Conservation (phyloP, 2,329 filamentous ascomycete species). For the Calonectria pteridis region DNA sequence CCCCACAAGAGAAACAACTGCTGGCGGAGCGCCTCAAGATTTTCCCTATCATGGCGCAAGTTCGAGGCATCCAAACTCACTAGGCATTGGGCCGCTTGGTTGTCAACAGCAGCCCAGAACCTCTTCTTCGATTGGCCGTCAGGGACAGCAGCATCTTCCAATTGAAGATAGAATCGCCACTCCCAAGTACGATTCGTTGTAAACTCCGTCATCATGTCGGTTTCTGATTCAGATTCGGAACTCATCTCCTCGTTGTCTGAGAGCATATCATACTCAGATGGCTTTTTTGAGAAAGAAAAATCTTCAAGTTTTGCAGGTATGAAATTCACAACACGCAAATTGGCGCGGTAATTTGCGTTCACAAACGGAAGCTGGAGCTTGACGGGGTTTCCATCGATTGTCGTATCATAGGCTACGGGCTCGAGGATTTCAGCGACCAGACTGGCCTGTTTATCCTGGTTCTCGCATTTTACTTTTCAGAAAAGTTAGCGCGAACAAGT, state of each 20-base stretch:
- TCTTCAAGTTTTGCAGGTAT: slow-evolving; percentile 77
- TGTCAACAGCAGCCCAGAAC: slow-evolving; percentile 78
- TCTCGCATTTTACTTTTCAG: slow-evolving; percentile 62
- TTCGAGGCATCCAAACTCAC: slow-evolving; percentile 62
- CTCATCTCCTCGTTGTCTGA: slow-evolving; percentile 54
- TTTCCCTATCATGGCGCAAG: slow-evolving; percentile 64
- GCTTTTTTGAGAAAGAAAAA: slow-evolving; percentile 68
- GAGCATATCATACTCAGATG: slow-evolving; percentile 62
- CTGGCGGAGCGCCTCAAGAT: slow-evolving; percentile 71
- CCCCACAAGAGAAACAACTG: slow-evolving; percentile 87
- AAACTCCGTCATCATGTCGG: slow-evolving; percentile 39
- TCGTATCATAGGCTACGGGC: slow-evolving; percentile 55
- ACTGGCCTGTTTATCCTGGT: slow-evolving; percentile 51
- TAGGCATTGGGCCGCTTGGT: slow-evolving; percentile 63
- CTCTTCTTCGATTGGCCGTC: slow-evolving; percentile 54
- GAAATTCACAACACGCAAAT: slow-evolving; percentile 86
- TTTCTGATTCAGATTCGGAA: slow-evolving; percentile 43
- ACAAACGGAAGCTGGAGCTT: slow-evolving; percentile 75
- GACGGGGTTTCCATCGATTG: slow-evolving; percentile 53
- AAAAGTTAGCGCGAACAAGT: slow-evolving; percentile 22
- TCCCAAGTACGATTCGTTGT: slow-evolving; percentile 69
- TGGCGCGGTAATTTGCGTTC: slow-evolving; percentile 77
- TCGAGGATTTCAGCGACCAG: slow-evolving; percentile 56
- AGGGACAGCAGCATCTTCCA: slow-evolving; percentile 74
- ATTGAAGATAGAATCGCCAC: slow-evolving; percentile 84